Conservation (phyloP, 352 stramenopile genomes). For the Aphanomyces cochlioides region DNA sequence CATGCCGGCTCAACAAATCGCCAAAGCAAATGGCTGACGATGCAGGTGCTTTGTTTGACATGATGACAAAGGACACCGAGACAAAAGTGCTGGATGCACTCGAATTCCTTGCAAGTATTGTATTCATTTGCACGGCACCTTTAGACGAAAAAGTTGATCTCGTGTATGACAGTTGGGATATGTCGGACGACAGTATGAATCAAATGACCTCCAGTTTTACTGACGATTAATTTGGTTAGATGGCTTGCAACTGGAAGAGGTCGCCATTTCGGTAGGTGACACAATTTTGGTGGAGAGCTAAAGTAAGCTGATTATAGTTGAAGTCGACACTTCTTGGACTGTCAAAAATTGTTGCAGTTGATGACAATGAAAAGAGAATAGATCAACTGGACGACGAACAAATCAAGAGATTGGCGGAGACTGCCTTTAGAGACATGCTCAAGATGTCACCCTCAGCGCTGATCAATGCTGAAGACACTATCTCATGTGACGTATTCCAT, state of each 20-base stretch:
- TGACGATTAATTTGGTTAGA: not conserved
- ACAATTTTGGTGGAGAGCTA: not conserved
- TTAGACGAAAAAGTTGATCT: constrained; percentile 80
- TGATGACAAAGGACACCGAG: constrained; percentile 41
- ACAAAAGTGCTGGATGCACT: constrained; percentile 55
- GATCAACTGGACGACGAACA: constrained; percentile 58
- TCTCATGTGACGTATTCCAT: constrained; percentile 76
- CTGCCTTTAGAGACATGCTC: constrained; percentile 65
- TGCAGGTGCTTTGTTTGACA: constrained; percentile 52
- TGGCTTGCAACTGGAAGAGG: constrained; percentile 67
- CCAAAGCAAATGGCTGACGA: constrained; percentile 43
- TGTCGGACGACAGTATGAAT: constrained; percentile 66
- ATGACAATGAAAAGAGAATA: constrained; percentile 22
- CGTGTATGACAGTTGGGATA: constrained; percentile 84
- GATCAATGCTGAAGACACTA: constrained; percentile 39
- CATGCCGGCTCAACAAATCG: constrained; percentile 40
- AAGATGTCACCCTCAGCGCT: constrained; percentile 33
- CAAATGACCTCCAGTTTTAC: not conserved
- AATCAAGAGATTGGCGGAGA: constrained; percentile 54
- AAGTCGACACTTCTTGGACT: constrained; percentile 78
- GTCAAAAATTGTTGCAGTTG: constrained; percentile 54
- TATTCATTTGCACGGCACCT: constrained; percentile 52
- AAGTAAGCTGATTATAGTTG: constrained; percentile 32
- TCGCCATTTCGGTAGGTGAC: constrained; percentile 58
- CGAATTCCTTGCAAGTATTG: constrained; percentile 72